phyloP scores from a whole-genome alignment of 345 rosid species.

The Sisymbrium irio region DNA sequence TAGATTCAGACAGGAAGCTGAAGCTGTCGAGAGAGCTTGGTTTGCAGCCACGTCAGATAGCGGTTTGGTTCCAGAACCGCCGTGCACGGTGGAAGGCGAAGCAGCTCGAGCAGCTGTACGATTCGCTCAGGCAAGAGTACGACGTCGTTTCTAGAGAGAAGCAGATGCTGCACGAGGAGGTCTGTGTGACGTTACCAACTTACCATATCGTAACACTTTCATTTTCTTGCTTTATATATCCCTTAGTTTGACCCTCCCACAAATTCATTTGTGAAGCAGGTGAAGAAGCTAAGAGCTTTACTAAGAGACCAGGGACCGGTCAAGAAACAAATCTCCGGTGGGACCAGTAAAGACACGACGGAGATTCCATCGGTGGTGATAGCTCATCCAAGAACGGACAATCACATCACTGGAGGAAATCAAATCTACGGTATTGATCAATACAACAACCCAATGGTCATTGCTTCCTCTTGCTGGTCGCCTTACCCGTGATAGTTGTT shows the following conservation, averaged over 20 bases:
- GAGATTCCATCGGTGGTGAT: slow-evolving; percentile 25
- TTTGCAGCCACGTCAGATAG: slow-evolving; percentile 85
- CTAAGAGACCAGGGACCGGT: slow-evolving; percentile 24
- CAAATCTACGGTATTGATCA: slow-evolving; percentile 18
- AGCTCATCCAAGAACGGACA: slow-evolving; percentile 23
- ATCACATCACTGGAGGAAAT: neutral
- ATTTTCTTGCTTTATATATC: neutral
- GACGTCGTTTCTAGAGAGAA: slow-evolving; percentile 69
- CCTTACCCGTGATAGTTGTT: slow-evolving; percentile 10
- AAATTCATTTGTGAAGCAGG: neutral
- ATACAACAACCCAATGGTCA: slow-evolving; percentile 22
- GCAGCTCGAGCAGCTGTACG: slow-evolving; percentile 79
- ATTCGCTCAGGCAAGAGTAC: slow-evolving; percentile 65
- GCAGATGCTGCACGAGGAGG: slow-evolving; percentile 82
- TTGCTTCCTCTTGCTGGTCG: slow-evolving; percentile 30
- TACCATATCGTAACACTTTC: neutral
- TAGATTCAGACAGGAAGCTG: slow-evolving; percentile 82
- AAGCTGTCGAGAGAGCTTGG: slow-evolving; percentile 83
- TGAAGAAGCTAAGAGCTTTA: slow-evolving; percentile 32
- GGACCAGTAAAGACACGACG: neutral
- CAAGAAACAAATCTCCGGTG: slow-evolving; percentile 9
- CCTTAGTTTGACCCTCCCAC: neutral
- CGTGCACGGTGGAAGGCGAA: slow-evolving; percentile 88
- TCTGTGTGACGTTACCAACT: slow-evolving; percentile 18
- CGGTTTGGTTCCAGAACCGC: slow-evolving; percentile 92